These are phyloP conservation scores for Macadamia integrifolia DNA, from an alignment of 164 flowering plant genomes.

Conservation along the genomic window DNA sequence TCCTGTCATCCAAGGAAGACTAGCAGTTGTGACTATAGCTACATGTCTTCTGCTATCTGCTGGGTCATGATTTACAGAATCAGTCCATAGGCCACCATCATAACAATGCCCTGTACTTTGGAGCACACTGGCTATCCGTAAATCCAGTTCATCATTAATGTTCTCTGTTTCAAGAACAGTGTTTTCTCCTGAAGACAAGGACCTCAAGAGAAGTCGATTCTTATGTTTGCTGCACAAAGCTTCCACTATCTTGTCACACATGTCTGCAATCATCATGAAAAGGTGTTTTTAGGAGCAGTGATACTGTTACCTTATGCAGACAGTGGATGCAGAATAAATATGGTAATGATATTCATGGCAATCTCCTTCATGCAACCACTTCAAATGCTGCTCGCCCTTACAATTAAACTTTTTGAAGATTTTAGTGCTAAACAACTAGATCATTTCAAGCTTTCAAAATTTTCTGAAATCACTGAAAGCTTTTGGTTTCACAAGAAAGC, in stretches of 20 bases:
- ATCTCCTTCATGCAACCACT: too few relatives aligned
- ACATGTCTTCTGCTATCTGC: conserved; percentile 68
- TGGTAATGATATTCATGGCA: too few relatives aligned
- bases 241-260: conserved; percentile 86
- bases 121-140: conserved; percentile 85
- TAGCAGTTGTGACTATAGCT: conserved; percentile 95
- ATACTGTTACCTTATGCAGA: neutral
- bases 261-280: conserved; percentile 42
- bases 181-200: conserved; percentile 47
- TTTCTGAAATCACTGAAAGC: too few relatives aligned
- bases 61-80: conserved; percentile 40
- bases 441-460: too few relatives aligned
- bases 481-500: too few relatives aligned
- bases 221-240: conserved; percentile 71
- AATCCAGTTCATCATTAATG: conserved; percentile 66
- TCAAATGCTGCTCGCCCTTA: too few relatives aligned
- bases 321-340: neutral
- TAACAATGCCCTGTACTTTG: conserved; percentile 88
- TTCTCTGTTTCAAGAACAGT: conserved; percentile 46
- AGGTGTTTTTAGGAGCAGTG: conserved; percentile 1
- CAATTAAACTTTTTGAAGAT: too few relatives aligned
- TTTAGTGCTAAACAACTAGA: too few relatives aligned
- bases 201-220: conserved; percentile 40
- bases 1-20: conserved; percentile 99
- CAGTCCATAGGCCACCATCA: conserved; percentile 85